Base-by-base conservation (phyloP, 768 basidiomycete genomes). In the Obba rivulosa region DNA sequence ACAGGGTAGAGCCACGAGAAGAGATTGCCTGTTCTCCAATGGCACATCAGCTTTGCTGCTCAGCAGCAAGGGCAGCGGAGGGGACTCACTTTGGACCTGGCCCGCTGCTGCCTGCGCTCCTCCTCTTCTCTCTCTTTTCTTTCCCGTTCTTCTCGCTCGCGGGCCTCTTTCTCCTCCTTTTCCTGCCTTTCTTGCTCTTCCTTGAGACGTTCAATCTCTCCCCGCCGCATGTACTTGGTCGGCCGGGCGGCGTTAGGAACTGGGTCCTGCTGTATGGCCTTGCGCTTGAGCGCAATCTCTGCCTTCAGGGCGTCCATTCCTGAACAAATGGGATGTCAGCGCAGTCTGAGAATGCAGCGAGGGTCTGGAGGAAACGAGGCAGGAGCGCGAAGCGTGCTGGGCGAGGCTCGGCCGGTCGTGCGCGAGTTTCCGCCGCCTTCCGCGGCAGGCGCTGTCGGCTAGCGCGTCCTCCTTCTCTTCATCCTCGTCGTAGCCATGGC, bases 241-340 rank as follows among this genome's bases (percentile, higher is more conserved):
- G 85, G 79, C 5, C 83, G 71, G n/a, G 62, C 58, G 36, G 62
- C 51, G 5, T 55, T 18, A 17, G 56, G 23, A 5, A 40, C 46
- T 16, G 74, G 57, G n/a, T 74, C 76, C 11, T 77, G 70, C 40
- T 76, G 69, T 2, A 88, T 66, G 4, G 80, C 74, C 64, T 94
- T 94, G 56, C 93, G 85, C 68, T 99, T 98, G 47, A 79, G 67
- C 14, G 82, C 84, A 52, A 99, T 85, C 65, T 94, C 91, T 45
- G 88, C 84, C 55, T 90, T 87, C 62, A 99, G 86, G 9, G 82
- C 83, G 66, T 97, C 87, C 94, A 99, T 97, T 46, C n/a, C 44
- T 18, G 24, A 2, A 20, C 31, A 34, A n/a, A 24, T 17, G 18
- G 24, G 13, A 5, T 7, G 45, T 9, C 9, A 9, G 38, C 8